Conservation (phyloP, 2,329 filamentous ascomycete genomes). For the Geosmithia flava region DNA sequence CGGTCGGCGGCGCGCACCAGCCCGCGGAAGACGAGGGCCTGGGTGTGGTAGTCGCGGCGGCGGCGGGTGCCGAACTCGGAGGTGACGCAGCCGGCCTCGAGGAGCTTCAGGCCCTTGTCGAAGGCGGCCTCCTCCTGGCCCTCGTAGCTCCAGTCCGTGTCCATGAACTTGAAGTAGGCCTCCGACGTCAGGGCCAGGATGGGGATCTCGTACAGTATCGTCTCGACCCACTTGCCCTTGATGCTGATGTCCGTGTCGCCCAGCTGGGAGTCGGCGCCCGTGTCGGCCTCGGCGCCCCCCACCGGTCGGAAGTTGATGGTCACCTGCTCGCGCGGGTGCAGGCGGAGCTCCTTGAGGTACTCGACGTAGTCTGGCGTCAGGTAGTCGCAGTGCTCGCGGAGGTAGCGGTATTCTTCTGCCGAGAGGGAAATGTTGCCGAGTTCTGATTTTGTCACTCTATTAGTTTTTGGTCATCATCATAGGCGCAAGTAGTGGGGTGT, state of each 20-base stretch:
- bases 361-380: slow-evolving; percentile 64
- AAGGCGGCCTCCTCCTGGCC: slow-evolving; percentile 79
- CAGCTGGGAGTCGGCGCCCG: slow-evolving; percentile 48
- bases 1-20: slow-evolving; percentile 69
- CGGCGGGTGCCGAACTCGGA: slow-evolving; percentile 91
- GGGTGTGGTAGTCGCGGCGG: slow-evolving; percentile 86
- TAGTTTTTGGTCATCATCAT: too few relatives aligned
- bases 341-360: slow-evolving; percentile 70
- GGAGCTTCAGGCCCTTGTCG: slow-evolving; percentile 63
- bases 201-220: slow-evolving; percentile 95
- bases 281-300: slow-evolving; percentile 28
- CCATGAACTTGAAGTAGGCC: slow-evolving; percentile 94
- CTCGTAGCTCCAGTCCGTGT: slow-evolving; percentile 81
- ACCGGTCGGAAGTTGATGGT: slow-evolving; percentile 51
- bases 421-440: slow-evolving; percentile 73
- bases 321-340: slow-evolving; percentile 74
- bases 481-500: too few relatives aligned
- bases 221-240: slow-evolving; percentile 80
- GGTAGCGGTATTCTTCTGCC: slow-evolving; percentile 66
- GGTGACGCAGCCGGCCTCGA: slow-evolving; percentile 75
- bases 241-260: slow-evolving; percentile 70
- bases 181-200: slow-evolving; percentile 85
- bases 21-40: slow-evolving; percentile 81
- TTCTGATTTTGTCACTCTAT: slow-evolving; percentile 31
- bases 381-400: slow-evolving; percentile 70